Evolutionary conservation across 441 rosid genomes (phyloP).

Genomic region (Gossypium gossypioides): DNA sequence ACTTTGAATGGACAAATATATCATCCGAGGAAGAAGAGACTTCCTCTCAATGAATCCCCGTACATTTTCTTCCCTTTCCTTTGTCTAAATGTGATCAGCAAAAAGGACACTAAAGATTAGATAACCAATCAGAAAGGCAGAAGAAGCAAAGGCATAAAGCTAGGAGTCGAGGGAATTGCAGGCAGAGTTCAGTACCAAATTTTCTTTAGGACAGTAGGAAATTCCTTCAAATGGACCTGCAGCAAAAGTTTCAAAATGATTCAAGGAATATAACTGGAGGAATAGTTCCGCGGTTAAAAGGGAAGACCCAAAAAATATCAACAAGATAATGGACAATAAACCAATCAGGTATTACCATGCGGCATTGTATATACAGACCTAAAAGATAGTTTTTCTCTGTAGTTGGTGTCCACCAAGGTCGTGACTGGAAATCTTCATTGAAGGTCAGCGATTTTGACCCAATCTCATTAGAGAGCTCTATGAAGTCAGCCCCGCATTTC

Average conservation of each 20-base stretch:
- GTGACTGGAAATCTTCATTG: slow-evolving; percentile 81
- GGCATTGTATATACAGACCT: slow-evolving; percentile 41
- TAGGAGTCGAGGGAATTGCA: neutral
- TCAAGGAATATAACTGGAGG: neutral
- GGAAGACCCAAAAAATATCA: neutral
- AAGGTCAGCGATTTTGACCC: slow-evolving; percentile 59
- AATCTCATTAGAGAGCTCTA: slow-evolving; percentile 75
- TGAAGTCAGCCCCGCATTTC: slow-evolving; percentile 56
- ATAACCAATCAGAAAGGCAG: slow-evolving; percentile 2
- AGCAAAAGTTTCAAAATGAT: slow-evolving; percentile 9
- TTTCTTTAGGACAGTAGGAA: slow-evolving; percentile 55
- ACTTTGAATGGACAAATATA: slow-evolving; percentile 71
- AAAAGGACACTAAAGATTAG: slow-evolving; percentile 3
- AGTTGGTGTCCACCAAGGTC: slow-evolving; percentile 99
- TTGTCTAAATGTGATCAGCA: slow-evolving; percentile 33
- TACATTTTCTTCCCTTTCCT: slow-evolving; percentile 60
- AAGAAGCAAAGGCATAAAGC: slow-evolving; percentile 2
- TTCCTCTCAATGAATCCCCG: slow-evolving; percentile 49
- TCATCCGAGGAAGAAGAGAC: slow-evolving; percentile 81
- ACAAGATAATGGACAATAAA: neutral
- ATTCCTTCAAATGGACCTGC: slow-evolving; percentile 89
- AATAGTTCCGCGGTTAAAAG: neutral
- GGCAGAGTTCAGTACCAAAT: slow-evolving; percentile 41
- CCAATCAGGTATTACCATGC: neutral
- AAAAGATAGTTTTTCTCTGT: slow-evolving; percentile 73